Evolutionary conservation across 192 early-diverging fungal genomes (phyloP).

Genomic region (Pilobolus umbonatus): DNA sequence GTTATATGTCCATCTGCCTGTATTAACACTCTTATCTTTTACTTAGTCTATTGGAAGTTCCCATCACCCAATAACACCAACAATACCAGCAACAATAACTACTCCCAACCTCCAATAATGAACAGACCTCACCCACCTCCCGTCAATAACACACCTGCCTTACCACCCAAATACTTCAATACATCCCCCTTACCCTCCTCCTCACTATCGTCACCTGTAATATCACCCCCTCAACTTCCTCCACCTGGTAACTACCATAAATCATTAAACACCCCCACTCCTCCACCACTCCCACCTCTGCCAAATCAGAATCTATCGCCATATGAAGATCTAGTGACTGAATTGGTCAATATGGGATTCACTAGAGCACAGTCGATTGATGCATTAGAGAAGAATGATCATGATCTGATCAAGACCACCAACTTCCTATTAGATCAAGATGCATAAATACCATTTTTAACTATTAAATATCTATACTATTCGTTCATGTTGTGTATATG

Average conservation of each 20-base stretch:
- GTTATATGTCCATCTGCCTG: not conserved
- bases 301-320: slow-evolving; percentile 1
- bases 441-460: not conserved
- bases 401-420: slow-evolving; percentile 67
- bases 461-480: not conserved
- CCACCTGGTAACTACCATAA: slow-evolving; percentile 7
- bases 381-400: slow-evolving; percentile 71
- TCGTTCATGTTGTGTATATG: not conserved
- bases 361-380: slow-evolving; percentile 62
- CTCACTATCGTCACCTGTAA: slow-evolving; percentile 14
- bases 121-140: not conserved
- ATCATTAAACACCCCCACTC: not conserved
- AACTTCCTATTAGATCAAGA: slow-evolving; percentile 70
- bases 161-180: slow-evolving; percentile 26
- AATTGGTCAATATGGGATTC: slow-evolving; percentile 72
- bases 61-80: not conserved
- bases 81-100: not conserved
- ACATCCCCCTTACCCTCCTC: slow-evolving; percentile 7
- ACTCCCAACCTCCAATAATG: slow-evolving; percentile 3
- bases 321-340: slow-evolving; percentile 19
- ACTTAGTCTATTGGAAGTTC: slow-evolving; percentile 12
- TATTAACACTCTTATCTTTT: not conserved
- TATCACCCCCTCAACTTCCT: slow-evolving; percentile 9
- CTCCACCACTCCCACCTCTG: slow-evolving; percentile 21
- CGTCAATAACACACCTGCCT: slow-evolving; percentile 12